Base-by-base conservation (phyloP, 345 rosid species). In the Lumnitzera racemosa region DNA sequence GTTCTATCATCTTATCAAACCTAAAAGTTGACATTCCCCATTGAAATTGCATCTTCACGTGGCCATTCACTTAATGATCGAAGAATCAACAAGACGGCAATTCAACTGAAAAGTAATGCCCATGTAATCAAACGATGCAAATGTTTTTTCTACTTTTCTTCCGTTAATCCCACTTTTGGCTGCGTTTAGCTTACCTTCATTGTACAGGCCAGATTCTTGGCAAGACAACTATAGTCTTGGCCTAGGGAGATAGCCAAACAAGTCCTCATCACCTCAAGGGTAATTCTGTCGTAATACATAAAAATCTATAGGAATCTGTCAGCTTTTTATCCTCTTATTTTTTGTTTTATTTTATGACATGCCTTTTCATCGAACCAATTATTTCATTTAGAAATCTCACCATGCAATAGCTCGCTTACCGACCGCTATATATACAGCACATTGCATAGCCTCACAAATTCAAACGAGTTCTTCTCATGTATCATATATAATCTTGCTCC, bases 1-100 rank as follows among this genome's bases (percentile, higher is more conserved):
- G 27, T 67, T 58, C 64, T n/a, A 24, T 54, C 55, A 59, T 58
- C 47, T 13, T 31, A 15, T 58, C 62, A 61, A 57, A 67, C 70
- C 71, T 61, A 55, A 20, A 74, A 69, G 81, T 71, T 80, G 84
- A 74, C 79, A 72, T 71, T 80, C 77, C 59, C 56, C 56, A 14
- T 24, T 24, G 23, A 64, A 27, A 27, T 27, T 69, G 41, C 59
- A 59, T 54, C 69, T 58, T 16, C 41, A 51, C 4, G 56, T 15
- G 50, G 41, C 48, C 24, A 68, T 56, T 29, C 53, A 47, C 59
- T 36, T 12, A 14, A 14, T 46, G 12, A 36, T 14, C 36, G 48
- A 14, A 14, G 16, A 13, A 2, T 8, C 15, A 49, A 4, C 52
- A 31, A 49, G n/a, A 27, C 20, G 31, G 13, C 10, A 41, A 17